Percentiles rank a stretch among this genome's conserved stretches.
phyloP scores from a whole-genome alignment of 169 alveolate species.

The Plasmodium malariae region DNA sequence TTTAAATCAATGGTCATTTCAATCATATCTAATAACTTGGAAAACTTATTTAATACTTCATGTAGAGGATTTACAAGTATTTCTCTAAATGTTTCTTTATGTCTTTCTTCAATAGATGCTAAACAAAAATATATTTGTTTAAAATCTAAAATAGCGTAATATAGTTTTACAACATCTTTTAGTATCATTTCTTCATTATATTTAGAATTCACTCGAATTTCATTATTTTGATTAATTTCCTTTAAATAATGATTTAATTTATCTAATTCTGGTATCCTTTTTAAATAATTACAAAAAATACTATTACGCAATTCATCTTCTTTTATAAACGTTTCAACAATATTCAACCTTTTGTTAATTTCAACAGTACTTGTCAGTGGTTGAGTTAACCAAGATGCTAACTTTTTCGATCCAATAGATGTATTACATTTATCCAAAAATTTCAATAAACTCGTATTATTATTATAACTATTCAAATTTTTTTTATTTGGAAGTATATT shows the following conservation, averaged over 20 bases:
- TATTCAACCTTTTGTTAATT: constrained; percentile 93
- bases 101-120: constrained; percentile 79
- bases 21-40: constrained; percentile 90
- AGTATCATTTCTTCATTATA: constrained; percentile 75
- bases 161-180: constrained; percentile 79
- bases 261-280: constrained; percentile 90
- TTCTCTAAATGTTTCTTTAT: constrained; percentile 77
- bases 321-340: constrained; percentile 93
- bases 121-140: constrained; percentile 74
- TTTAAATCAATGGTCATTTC: constrained; percentile 94
- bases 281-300: constrained; percentile 83
- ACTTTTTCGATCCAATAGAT: constrained; percentile 92
- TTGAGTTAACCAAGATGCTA: constrained; percentile 96
- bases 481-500: constrained; percentile 81
- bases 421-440: constrained; percentile 95
- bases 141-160: constrained; percentile 80
- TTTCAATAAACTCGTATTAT: constrained; percentile 84
- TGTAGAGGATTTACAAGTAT: constrained; percentile 85
- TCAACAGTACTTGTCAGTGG: constrained; percentile 94
- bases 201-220: constrained; percentile 47
- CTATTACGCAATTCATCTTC: constrained; percentile 80
- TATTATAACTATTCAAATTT: constrained; percentile 48
- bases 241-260: constrained; percentile 81
- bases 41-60: constrained; percentile 86
- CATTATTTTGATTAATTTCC: constrained; percentile 78